Evolutionary conservation across 176 grass and related monocot species (phyloP).

Genomic region (Aegilops tauschii): DNA sequence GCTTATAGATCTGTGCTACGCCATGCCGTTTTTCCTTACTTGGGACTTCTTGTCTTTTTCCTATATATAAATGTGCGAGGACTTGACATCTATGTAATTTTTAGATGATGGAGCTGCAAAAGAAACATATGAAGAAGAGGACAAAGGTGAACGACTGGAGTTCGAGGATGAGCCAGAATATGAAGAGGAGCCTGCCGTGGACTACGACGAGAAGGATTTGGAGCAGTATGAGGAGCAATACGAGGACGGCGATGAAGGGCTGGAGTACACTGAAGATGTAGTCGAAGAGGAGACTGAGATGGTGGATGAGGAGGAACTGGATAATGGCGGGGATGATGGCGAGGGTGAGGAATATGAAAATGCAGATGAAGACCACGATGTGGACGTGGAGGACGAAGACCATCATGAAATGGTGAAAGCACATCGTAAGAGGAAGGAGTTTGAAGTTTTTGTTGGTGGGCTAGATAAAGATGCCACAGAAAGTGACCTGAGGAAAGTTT

Average conservation of each 20-base stretch:
- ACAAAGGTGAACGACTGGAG: conserved; percentile 62
- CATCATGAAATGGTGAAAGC: conserved; percentile 67
- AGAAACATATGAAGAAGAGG: conserved; percentile 64
- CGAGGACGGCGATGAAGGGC: conserved; percentile 59
- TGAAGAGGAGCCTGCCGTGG: conserved; percentile 71
- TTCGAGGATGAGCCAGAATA: conserved; percentile 79
- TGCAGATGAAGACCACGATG: conserved; percentile 50
- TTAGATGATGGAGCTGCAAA: conserved; percentile 59
- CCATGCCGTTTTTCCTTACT: background rate
- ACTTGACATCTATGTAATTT: background rate
- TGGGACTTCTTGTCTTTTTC: background rate
- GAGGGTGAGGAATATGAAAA: conserved; percentile 60
- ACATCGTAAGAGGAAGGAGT: conserved; percentile 74
- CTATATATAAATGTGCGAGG: background rate
- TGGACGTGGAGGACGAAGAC: conserved; percentile 68
- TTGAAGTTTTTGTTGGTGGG: conserved; percentile 97
- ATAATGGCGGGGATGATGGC: conserved; percentile 64
- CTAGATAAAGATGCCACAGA: conserved; percentile 83
- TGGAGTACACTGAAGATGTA: conserved; percentile 67
- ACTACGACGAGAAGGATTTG: conserved; percentile 69
- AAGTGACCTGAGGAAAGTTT: conserved; percentile 83
- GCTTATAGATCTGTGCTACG: conserved; percentile 1
- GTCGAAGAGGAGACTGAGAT: conserved; percentile 64
- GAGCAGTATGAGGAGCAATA: conserved; percentile 70
- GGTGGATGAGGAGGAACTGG: conserved; percentile 72